Evolutionary conservation across 1,284 basidiomycete genomes (phyloP).

Genomic region (Omphalotus olearius): DNA sequence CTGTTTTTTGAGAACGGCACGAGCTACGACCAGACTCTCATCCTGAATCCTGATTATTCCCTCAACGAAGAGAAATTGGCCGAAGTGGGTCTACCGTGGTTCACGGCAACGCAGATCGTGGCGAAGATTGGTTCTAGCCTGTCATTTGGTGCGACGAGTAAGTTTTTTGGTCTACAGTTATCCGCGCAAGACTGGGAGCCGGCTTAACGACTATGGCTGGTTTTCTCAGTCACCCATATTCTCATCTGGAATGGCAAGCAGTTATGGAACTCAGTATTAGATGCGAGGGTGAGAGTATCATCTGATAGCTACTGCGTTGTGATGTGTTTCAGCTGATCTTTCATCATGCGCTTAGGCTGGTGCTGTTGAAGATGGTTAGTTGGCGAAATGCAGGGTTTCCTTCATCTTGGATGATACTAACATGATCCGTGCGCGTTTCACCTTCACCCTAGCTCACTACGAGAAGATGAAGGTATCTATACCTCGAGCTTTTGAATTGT

Average conservation of each 20-base stretch:
- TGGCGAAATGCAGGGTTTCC: not conserved
- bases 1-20: constrained; percentile 32
- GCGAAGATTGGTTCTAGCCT: constrained; percentile 34
- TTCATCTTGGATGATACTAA: not conserved
- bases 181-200: not conserved
- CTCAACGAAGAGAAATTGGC: constrained; percentile 39
- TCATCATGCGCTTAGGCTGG: constrained; percentile 21
- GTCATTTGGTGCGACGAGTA: constrained; percentile 36
- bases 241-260: constrained; percentile 47
- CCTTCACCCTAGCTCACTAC: constrained; percentile 29
- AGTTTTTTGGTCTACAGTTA: not conserved
- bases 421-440: not conserved
- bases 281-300: constrained; percentile 13
- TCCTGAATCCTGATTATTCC: constrained; percentile 34
- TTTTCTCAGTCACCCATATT: constrained; percentile 37
- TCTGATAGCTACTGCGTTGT: not conserved
- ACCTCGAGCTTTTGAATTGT: not conserved
- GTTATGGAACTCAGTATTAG: constrained; percentile 34
- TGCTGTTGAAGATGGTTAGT: constrained; percentile 32
- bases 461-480: constrained; percentile 47
- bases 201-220: too few species aligned
- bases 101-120: constrained; percentile 36
- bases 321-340: not conserved
- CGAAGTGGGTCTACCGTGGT: constrained; percentile 40
- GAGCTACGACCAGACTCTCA: constrained; percentile 26